phyloP scores from a whole-genome alignment of 2,329 filamentous ascomycete species.

The Stromatinia cepivora region DNA sequence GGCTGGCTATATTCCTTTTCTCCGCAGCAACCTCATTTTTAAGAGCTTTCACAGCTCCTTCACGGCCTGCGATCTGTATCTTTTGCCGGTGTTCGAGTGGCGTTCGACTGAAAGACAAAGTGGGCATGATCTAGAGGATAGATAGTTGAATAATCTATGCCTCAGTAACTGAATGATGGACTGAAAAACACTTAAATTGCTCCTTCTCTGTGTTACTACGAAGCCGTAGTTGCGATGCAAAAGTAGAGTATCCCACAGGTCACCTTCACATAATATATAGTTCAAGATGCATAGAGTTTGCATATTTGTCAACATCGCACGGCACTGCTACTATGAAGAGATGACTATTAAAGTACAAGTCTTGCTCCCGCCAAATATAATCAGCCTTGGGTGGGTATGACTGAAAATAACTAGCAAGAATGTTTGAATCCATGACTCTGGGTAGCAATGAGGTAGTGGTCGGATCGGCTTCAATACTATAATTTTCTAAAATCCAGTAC shows the following conservation, averaged over 20 bases:
- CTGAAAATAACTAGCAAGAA: no score
- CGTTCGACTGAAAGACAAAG: neutral
- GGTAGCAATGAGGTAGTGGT: no score
- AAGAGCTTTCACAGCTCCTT: neutral
- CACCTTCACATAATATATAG: neutral
- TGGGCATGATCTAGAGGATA: neutral
- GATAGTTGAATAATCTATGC: neutral
- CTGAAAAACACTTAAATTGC: neutral
- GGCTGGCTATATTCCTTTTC: neutral
- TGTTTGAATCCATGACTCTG: no score
- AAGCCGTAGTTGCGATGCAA: no score
- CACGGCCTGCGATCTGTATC: neutral
- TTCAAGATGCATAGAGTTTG: neutral
- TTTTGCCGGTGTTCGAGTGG: neutral
- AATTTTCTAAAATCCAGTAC: no score
- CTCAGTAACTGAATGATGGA: neutral
- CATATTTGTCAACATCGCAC: no score
- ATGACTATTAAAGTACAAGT: neutral
- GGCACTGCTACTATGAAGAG: no score
- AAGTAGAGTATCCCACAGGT: neutral
- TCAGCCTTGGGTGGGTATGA: no score
- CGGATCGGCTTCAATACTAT: no score
- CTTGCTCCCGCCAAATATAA: no score
- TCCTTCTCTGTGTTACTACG: fast-evolving
- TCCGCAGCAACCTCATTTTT: neutral